Conservation (phyloP, 257 asterid species). For the Solanum pimpinellifolium region DNA sequence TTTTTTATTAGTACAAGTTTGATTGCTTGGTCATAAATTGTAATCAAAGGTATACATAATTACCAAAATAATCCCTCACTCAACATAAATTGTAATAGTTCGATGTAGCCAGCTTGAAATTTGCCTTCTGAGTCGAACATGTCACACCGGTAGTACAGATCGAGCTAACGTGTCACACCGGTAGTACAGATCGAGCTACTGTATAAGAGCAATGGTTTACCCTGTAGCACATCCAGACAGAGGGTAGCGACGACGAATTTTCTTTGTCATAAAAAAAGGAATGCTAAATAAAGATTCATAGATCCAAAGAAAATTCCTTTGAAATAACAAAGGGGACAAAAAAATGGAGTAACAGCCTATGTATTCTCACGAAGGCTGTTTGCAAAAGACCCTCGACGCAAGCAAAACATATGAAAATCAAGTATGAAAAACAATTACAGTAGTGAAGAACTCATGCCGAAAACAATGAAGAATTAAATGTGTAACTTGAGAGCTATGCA, state of each 20-base stretch:
- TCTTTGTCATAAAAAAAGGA: too few relatives aligned
- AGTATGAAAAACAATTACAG: not conserved
- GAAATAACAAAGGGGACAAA: not conserved
- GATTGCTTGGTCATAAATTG: not conserved
- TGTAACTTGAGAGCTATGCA: not conserved
- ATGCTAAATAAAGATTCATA: too few relatives aligned
- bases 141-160: accelerated
- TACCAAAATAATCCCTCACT: not conserved
- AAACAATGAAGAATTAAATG: not conserved
- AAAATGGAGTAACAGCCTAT: accelerated
- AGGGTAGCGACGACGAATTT: too few relatives aligned
- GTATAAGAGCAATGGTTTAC: too few relatives aligned
- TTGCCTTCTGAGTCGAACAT: accelerated
- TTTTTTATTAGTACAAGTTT: not conserved
- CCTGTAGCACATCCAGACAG: too few relatives aligned
- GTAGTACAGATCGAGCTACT: too few relatives aligned
- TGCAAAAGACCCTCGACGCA: too few relatives aligned
- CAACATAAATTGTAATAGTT: not conserved
- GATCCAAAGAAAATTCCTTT: not conserved
- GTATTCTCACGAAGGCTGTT: too few relatives aligned
- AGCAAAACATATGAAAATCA: not conserved
- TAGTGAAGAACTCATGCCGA: not conserved
- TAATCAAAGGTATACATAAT: not conserved
- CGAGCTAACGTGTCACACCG: too few relatives aligned
- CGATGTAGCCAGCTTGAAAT: too few relatives aligned